Percentiles rank a stretch among this genome's conserved stretches.
phyloP scores from a whole-genome alignment of 169 alveolate species.

The Eimeria tenella region DNA sequence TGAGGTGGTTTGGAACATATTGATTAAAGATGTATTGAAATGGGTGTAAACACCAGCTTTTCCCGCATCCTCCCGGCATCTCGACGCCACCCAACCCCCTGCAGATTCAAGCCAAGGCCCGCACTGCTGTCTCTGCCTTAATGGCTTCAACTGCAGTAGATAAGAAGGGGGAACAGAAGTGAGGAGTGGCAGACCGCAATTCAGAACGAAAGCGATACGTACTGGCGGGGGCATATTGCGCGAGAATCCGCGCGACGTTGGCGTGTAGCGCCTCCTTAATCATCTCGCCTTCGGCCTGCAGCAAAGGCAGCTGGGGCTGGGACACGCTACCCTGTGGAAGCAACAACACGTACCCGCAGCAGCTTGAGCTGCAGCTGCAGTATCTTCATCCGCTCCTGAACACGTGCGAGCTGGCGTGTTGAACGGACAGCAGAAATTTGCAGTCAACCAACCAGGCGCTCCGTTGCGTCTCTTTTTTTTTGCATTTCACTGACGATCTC shows the following conservation, averaged over 20 bases:
- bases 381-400: constrained; percentile 78
- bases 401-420: background rate
- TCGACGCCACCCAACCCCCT: background rate
- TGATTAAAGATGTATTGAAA: constrained; percentile 87
- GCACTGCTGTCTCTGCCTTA: constrained; percentile 73
- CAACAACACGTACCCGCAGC: constrained; percentile 33
- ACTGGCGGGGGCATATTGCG: constrained; percentile 79
- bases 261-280: constrained; percentile 79
- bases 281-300: constrained; percentile 81
- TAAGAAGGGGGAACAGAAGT: background rate
- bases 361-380: constrained; percentile 76
- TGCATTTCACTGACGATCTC: constrained; percentile 81
- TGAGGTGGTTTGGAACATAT: constrained; percentile 90
- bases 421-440: background rate
- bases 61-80: background rate
- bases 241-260: constrained; percentile 75
- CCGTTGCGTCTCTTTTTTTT: constrained; percentile 80
- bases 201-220: background rate
- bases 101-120: background rate
- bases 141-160: constrained; percentile 64
- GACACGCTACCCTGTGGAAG: too few species aligned
- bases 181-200: background rate
- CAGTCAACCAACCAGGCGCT: constrained; percentile 62
- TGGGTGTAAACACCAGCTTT: constrained; percentile 80
- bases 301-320: background rate